Conservation (phyloP, 768 basidiomycete genomes). For the Hypsizygus marmoreus region DNA sequence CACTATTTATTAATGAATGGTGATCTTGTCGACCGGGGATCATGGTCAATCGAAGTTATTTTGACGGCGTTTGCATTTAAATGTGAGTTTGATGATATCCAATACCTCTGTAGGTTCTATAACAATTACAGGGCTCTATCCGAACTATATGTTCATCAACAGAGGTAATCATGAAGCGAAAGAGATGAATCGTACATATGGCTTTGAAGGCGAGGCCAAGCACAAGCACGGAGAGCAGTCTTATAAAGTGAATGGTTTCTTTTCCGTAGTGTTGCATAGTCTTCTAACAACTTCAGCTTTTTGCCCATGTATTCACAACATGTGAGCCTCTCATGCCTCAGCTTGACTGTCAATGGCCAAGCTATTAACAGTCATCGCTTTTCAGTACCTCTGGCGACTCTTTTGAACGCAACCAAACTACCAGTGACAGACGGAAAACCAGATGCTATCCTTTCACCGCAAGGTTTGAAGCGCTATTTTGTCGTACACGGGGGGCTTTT, state of each 20-base stretch:
- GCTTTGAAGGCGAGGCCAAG: constrained; percentile 94
- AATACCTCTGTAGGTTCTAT: constrained; percentile 8
- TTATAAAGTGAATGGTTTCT: constrained; percentile 64
- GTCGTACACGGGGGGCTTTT: constrained; percentile 97
- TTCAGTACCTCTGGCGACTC: constrained; percentile 86
- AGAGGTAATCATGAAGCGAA: constrained; percentile 96
- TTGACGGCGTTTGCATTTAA: constrained; percentile 94
- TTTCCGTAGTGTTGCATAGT: constrained; percentile 1
- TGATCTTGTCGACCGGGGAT: constrained; percentile 97
- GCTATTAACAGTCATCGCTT: constrained; percentile 3
- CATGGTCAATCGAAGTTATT: constrained; percentile 93
- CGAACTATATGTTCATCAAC: constrained; percentile 88
- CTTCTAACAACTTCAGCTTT: constrained; percentile 54
- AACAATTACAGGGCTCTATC: constrained; percentile 82
- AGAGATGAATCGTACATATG: constrained; percentile 95
- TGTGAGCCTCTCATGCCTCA: constrained; percentile 48
- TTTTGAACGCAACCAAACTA: constrained; percentile 75
- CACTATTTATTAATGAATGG: constrained; percentile 91
- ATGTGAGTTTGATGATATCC: constrained; percentile 52
- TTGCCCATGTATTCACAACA: constrained; percentile 90
- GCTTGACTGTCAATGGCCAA: background rate
- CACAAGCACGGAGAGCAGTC: constrained; percentile 96
- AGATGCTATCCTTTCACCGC: constrained; percentile 74
- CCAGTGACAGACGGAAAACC: constrained; percentile 38
- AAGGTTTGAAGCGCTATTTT: constrained; percentile 87